Conservation (phyloP, 768 basidiomycete species). For the Glaciozyma martinii region DNA sequence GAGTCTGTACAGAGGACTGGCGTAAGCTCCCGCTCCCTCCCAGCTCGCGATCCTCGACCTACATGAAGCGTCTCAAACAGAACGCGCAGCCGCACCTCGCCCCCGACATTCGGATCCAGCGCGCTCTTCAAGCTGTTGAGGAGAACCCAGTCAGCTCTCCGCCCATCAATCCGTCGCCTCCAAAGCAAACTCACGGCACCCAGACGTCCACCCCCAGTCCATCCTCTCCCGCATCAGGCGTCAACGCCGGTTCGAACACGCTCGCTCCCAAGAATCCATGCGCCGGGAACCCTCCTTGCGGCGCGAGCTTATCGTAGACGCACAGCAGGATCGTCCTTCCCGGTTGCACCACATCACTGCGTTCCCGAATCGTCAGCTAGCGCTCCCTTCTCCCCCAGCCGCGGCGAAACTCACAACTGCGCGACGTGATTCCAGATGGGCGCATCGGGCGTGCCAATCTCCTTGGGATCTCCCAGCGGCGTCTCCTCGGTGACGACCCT, state of each 20-base stretch:
- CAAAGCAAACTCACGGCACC: constrained; percentile 69
- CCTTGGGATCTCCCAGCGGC: neutral
- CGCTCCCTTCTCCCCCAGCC: neutral
- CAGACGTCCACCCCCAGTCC: constrained; percentile 75
- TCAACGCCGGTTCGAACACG: constrained; percentile 52
- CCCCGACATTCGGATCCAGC: constrained; percentile 59
- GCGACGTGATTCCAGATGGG: constrained; percentile 98
- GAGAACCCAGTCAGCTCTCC: neutral
- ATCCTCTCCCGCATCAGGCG: constrained; percentile 76
- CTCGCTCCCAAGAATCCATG: constrained; percentile 26
- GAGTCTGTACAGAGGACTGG: neutral
- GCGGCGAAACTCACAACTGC: constrained; percentile 62
- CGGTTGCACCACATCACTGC: constrained; percentile 25
- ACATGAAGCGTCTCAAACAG: constrained; percentile 85
- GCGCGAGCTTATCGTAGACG: constrained; percentile 71
- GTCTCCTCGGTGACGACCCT: neutral
- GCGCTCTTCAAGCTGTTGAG: neutral
- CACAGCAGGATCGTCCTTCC: constrained; percentile 24
- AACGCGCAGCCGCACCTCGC: constrained; percentile 85
- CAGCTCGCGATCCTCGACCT: constrained; percentile 33
- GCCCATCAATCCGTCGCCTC: neutral
- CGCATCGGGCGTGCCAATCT: constrained; percentile 27
- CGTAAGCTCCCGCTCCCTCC: neutral
- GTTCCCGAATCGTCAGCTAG: neutral
- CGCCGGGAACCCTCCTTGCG: constrained; percentile 47